phyloP scores from a whole-genome alignment of 148 eudicot species.

The Silene latifolia region DNA sequence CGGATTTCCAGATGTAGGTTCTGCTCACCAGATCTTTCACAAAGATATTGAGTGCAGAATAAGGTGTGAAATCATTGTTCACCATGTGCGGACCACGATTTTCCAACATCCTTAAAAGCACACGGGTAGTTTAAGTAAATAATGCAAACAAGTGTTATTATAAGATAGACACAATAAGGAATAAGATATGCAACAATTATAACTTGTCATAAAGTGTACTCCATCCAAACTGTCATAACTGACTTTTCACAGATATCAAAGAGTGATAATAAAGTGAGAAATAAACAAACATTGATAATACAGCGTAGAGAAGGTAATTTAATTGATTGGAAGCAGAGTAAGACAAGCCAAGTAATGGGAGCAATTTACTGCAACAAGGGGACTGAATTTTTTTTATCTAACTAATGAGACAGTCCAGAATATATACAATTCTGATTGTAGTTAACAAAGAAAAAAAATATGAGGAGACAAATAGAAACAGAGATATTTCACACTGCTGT shows the following conservation, averaged over 20 bases:
- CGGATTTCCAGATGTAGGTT: conserved; percentile 7
- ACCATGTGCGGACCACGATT: conserved; percentile 98
- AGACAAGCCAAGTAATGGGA: not conserved
- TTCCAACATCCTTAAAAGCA: conserved; percentile 86
- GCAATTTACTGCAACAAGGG: not conserved
- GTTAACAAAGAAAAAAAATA: not conserved
- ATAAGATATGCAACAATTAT: not conserved
- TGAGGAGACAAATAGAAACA: too few species aligned
- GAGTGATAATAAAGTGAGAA: not conserved
- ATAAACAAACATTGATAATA: not conserved
- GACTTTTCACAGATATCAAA: not conserved
- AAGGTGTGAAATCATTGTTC: conserved; percentile 89
- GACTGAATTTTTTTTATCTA: not conserved
- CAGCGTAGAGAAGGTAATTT: not conserved
- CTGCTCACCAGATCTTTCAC: conserved; percentile 94
- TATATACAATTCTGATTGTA: not conserved
- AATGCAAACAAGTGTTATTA: not conserved
- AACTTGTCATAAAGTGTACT: not conserved
- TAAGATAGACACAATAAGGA: not conserved
- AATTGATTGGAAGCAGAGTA: too few species aligned
- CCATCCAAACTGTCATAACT: not conserved
- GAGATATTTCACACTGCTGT: too few species aligned
- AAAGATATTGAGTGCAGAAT: conserved; percentile 95
- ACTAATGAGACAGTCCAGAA: not conserved
- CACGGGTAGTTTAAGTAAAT: not conserved